These are phyloP conservation scores for Rhizopogon salebrosus DNA, from an alignment of 768 basidiomycete species.

Conservation along the genomic window DNA sequence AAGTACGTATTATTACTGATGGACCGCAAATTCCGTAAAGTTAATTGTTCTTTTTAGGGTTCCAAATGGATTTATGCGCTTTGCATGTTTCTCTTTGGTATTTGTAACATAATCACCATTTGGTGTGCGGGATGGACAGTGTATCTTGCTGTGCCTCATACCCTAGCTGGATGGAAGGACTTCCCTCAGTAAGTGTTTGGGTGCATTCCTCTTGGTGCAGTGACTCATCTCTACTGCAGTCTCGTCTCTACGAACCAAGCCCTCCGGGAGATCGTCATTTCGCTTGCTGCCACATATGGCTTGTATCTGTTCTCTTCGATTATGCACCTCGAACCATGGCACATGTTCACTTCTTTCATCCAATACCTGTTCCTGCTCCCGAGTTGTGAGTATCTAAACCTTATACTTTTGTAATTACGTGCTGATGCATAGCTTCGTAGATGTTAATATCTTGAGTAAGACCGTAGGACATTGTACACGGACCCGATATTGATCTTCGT, in stretches of 20 bases:
- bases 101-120: conserved; percentile 72
- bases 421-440: conserved; percentile 24
- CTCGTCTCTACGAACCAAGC: conserved; percentile 62
- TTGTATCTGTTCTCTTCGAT: conserved; percentile 83
- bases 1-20: conserved; percentile 25
- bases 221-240: conserved; percentile 29
- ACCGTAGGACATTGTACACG: not conserved
- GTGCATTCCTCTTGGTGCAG: not conserved
- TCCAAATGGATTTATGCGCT: conserved; percentile 81
- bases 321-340: conserved; percentile 94
- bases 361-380: conserved; percentile 92
- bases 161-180: conserved; percentile 68
- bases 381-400: conserved; percentile 40
- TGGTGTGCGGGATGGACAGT: conserved; percentile 93
- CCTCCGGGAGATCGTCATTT: conserved; percentile 81
- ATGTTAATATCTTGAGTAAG: conserved; percentile 77
- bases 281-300: conserved; percentile 71
- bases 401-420: not conserved
- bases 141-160: conserved; percentile 77
- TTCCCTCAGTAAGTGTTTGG: conserved; percentile 52
- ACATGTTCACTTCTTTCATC: conserved; percentile 90
- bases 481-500: not conserved
- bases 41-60: conserved; percentile 38
- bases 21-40: conserved; percentile 1
- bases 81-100: conserved; percentile 73